phyloP scores from a whole-genome alignment of 495 filamentous ascomycete species.

The Talaromyces trachyspermus region DNA sequence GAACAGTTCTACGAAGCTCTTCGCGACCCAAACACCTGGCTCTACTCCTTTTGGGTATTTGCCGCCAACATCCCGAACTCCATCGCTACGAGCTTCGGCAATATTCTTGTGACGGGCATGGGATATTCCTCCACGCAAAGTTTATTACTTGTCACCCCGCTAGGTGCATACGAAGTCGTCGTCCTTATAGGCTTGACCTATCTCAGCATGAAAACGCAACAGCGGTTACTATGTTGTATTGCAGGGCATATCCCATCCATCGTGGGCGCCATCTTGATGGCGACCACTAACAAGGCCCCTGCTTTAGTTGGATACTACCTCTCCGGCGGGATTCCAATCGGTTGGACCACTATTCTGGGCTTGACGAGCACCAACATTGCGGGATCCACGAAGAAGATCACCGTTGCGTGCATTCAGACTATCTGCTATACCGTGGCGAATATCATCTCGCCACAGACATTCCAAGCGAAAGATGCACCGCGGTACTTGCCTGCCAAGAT shows the following conservation, averaged over 20 bases:
- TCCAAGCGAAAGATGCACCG: conserved; percentile 40
- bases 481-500: conserved; percentile 54
- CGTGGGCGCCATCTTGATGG: conserved; percentile 48
- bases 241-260: conserved; percentile 25
- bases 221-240: conserved; percentile 22
- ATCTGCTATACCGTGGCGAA: conserved; percentile 52
- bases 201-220: too few relatives aligned
- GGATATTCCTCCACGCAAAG: too few relatives aligned
- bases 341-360: conserved; percentile 44
- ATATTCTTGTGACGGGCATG: too few relatives aligned
- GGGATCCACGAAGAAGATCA: conserved; percentile 63
- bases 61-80: too few relatives aligned
- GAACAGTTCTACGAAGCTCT: conserved; percentile 46
- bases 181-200: too few relatives aligned
- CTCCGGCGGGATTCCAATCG: conserved; percentile 32
- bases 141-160: too few relatives aligned
- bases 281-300: conserved; percentile 34
- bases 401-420: conserved; percentile 52
- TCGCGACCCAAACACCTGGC: conserved; percentile 45
- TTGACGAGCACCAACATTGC: conserved; percentile 48
- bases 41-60: conserved; percentile 50
- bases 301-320: conserved; percentile 47
- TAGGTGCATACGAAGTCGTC: too few relatives aligned
- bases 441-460: conserved; percentile 44
- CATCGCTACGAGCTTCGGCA: conserved; percentile 41